Evolutionary conservation across 306 rosid genomes (phyloP).

Genomic region (Pyrus bretschneideri): DNA sequence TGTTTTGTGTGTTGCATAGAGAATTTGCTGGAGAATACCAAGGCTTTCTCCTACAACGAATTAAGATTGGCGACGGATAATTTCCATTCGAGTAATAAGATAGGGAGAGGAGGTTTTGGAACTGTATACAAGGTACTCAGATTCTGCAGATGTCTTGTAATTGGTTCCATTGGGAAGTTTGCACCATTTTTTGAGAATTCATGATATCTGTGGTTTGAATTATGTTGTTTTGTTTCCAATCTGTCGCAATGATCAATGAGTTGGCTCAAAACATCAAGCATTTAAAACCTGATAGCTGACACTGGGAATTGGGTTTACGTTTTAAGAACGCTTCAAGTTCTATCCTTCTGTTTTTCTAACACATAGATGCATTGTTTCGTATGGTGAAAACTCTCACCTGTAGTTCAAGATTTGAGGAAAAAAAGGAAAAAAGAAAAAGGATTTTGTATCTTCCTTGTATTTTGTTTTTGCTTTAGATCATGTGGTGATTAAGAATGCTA

Average conservation of each 20-base stretch:
- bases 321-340: neutral
- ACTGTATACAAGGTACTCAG: constrained; percentile 72
- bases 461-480: neutral
- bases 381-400: neutral
- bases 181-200: neutral
- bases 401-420: neutral
- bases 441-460: neutral
- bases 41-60: constrained; percentile 55
- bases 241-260: neutral
- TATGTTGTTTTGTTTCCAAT: neutral
- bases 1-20: constrained; percentile 36
- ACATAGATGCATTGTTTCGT: neutral
- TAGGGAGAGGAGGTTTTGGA: constrained; percentile 95
- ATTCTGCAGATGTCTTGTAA: neutral
- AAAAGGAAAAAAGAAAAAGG: too few species aligned
- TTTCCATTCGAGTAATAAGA: constrained; percentile 56
- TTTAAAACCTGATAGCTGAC: neutral
- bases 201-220: neutral
- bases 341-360: neutral
- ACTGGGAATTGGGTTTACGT: neutral
- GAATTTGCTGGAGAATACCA: constrained; percentile 39
- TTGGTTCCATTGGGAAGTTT: neutral
- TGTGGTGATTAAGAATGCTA: neutral
- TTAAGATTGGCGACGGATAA: constrained; percentile 64
- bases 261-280: neutral